These are phyloP conservation scores for Pichia eremophila DNA, from an alignment of 805 yeast species.

Conservation along the genomic window DNA sequence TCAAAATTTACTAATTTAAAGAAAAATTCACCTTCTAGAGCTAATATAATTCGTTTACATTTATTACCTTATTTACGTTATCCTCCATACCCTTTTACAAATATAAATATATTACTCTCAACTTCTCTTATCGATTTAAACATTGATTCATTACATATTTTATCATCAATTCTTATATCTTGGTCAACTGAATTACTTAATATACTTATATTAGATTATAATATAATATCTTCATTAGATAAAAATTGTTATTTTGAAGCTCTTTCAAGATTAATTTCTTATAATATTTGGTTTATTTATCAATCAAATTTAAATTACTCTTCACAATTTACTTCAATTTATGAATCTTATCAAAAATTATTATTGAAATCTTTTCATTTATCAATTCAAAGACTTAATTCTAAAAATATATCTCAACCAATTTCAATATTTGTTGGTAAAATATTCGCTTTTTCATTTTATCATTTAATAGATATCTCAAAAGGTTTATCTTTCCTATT, in stretches of 20 bases:
- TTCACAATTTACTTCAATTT: conserved; percentile 14
- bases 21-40: conserved; percentile 30
- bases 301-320: conserved; percentile 8
- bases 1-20: conserved; percentile 32
- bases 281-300: conserved; percentile 35
- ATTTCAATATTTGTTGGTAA: conserved; percentile 62
- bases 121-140: conserved; percentile 5
- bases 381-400: conserved; percentile 37
- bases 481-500: conserved; percentile 47
- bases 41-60: conserved; percentile 39
- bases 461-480: conserved; percentile 45
- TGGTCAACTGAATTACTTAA: conserved; percentile 48
- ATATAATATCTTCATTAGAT: conserved; percentile 35
- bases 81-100: conserved; percentile 4
- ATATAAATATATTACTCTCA: conserved; percentile 5
- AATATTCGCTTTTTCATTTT: conserved; percentile 55
- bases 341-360: conserved; percentile 23
- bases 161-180: conserved; percentile 22
- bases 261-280: conserved; percentile 38
- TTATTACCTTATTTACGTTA: conserved; percentile 36
- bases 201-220: conserved; percentile 20
- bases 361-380: conserved; percentile 46
- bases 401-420: conserved; percentile 46
- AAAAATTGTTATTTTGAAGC: conserved; percentile 46
- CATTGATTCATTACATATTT: conserved; percentile 2